phyloP scores from a whole-genome alignment of 2,329 filamentous ascomycete species.

The Triangularia verruculosa region DNA sequence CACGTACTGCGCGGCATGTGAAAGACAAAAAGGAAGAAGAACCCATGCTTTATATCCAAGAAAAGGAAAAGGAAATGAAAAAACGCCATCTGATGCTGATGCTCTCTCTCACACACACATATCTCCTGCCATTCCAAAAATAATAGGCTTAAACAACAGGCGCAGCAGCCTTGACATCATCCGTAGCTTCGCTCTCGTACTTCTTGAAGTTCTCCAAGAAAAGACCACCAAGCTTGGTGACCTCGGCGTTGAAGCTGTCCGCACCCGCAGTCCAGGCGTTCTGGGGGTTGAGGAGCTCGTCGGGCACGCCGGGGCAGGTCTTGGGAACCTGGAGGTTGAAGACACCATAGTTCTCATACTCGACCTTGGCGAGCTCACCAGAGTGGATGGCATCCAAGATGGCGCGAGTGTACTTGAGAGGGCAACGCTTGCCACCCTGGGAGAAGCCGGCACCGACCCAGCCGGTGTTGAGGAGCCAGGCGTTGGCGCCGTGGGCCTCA shows the following conservation, averaged over 20 bases:
- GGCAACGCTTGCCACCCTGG: constrained; percentile 94
- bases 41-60: background rate
- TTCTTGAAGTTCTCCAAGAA: constrained; percentile 99
- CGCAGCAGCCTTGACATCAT: constrained; percentile 67
- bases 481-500: constrained; percentile 87
- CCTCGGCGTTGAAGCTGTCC: constrained; percentile 80
- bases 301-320: constrained; percentile 81
- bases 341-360: constrained; percentile 92
- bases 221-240: constrained; percentile 82
- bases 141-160: constrained; percentile 23
- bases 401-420: constrained; percentile 96
- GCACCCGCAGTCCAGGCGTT: constrained; percentile 84
- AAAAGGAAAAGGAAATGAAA: background rate
- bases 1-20: background rate
- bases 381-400: constrained; percentile 98
- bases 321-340: constrained; percentile 98
- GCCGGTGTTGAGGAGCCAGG: constrained; percentile 97
- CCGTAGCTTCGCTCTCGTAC: constrained; percentile 80
- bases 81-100: constrained; percentile 1
- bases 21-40: background rate
- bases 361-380: constrained; percentile 85
- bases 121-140: background rate
- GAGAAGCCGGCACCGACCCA: constrained; percentile 91
- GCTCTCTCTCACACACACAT: background rate
- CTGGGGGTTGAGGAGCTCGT: constrained; percentile 90